Evolutionary conservation across 139 green algal genomes (phyloP).

Genomic region (Gonium pectorale): DNA sequence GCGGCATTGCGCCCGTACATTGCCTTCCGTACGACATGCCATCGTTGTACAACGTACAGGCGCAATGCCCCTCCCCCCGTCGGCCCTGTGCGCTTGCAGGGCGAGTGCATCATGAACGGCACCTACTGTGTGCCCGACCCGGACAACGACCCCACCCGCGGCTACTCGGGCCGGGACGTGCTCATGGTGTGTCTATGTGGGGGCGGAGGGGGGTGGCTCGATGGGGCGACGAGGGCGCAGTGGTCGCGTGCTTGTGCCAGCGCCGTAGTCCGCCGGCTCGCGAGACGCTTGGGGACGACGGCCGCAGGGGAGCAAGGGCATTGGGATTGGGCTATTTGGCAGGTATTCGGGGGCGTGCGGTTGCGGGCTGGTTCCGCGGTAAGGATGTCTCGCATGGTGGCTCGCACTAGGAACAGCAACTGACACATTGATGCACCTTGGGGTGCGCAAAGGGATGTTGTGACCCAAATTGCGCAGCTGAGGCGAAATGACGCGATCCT

Average conservation of each 20-base stretch:
- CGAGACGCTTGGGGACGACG: neutral
- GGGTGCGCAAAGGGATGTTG: too few relatives aligned
- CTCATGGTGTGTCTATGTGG: constrained; percentile 69
- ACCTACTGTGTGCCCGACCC: constrained; percentile 92
- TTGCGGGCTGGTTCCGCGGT: neutral
- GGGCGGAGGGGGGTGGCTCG: neutral
- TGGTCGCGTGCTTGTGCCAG: neutral
- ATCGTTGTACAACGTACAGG: too few relatives aligned
- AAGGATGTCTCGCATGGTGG: too few relatives aligned
- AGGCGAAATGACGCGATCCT: too few relatives aligned
- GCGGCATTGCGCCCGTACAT: neutral
- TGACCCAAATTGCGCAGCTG: too few relatives aligned
- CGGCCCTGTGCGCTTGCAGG: constrained; percentile 62
- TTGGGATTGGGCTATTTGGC: neutral
- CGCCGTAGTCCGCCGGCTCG: neutral
- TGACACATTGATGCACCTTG: too few relatives aligned
- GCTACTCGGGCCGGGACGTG: constrained; percentile 79
- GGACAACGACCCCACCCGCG: constrained; percentile 68
- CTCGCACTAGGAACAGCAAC: too few relatives aligned
- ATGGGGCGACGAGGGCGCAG: neutral
- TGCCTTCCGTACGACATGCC: too few relatives aligned
- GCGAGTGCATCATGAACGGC: constrained; percentile 87
- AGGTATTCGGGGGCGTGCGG: neutral
- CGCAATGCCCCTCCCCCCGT: neutral
- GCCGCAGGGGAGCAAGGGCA: neutral